phyloP scores from a whole-genome alignment of 805 yeast species.

The Saturnispora gosingensis region DNA sequence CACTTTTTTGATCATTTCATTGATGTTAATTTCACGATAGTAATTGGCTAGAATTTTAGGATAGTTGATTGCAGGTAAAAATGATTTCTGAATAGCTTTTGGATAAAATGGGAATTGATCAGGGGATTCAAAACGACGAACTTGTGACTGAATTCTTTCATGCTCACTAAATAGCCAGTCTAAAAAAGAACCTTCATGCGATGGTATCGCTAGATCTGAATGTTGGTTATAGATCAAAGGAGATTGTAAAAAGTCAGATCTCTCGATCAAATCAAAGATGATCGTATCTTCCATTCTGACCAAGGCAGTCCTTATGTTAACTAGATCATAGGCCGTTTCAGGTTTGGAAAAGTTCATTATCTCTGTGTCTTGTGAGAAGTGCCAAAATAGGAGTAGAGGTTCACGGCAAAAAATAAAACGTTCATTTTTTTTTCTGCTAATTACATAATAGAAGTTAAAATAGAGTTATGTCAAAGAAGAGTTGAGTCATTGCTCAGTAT shows the following conservation, averaged over 20 bases:
- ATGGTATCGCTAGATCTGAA: constrained; percentile 41
- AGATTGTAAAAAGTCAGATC: constrained; percentile 77
- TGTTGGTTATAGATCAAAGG: constrained; percentile 62
- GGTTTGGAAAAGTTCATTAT: constrained; percentile 79
- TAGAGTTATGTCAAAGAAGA: background rate
- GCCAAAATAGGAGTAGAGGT: background rate
- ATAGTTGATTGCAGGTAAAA: constrained; percentile 74
- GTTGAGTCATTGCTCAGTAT: background rate
- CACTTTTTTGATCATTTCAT: constrained; percentile 52
- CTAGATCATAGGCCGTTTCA: constrained; percentile 67
- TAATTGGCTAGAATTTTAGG: constrained; percentile 73
- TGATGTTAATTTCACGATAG: constrained; percentile 67
- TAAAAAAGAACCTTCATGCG: constrained; percentile 67
- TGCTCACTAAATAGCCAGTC: constrained; percentile 77
- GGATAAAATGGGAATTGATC: constrained; percentile 92
- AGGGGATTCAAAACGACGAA: constrained; percentile 88
- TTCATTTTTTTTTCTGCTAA: background rate
- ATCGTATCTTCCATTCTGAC: constrained; percentile 96
- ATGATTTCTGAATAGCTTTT: constrained; percentile 43
- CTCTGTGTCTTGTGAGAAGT: background rate
- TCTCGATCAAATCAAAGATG: constrained; percentile 82
- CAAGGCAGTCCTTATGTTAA: constrained; percentile 74
- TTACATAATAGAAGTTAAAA: background rate
- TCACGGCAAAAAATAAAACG: background rate
- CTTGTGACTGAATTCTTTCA: constrained; percentile 68